Evolutionary conservation across 2,329 filamentous ascomycete genomes (phyloP).

Genomic region (Didymella keratinophila): DNA sequence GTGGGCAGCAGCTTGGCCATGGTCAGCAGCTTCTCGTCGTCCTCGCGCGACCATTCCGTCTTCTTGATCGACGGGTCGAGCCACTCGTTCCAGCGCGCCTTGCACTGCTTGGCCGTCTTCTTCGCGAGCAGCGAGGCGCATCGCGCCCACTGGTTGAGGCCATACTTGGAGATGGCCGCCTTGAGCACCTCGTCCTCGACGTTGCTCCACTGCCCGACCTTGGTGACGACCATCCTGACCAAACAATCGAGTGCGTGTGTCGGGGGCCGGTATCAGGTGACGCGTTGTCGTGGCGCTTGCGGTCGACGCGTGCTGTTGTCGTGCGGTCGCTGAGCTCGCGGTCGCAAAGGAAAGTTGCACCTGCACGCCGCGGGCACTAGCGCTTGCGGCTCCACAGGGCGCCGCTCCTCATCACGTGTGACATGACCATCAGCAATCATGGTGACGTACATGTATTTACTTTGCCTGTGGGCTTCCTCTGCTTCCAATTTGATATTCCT

Average conservation of each 20-base stretch:
- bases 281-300: neutral
- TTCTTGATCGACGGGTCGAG: constrained; percentile 97
- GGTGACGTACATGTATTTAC: constrained; percentile 30
- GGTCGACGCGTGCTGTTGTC: constrained; percentile 4
- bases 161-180: constrained; percentile 62
- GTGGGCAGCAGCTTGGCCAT: constrained; percentile 98
- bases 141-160: constrained; percentile 84
- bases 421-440: constrained; percentile 27
- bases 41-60: constrained; percentile 98
- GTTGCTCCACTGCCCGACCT: constrained; percentile 73
- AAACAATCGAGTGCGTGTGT: neutral
- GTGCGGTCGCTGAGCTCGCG: neutral
- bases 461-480: neutral
- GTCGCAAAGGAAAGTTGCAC: constrained; percentile 14
- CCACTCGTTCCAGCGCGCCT: constrained; percentile 98
- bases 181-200: constrained; percentile 96
- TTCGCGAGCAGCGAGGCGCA: constrained; percentile 95
- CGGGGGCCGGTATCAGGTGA: neutral
- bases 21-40: constrained; percentile 96
- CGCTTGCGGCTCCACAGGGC: constrained; percentile 3
- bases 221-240: constrained; percentile 67
- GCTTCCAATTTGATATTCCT: neutral
- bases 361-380: constrained; percentile 26
- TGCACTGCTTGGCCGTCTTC: constrained; percentile 99
- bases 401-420: constrained; percentile 3